These are phyloP conservation scores for Venturia aucupariae DNA, from an alignment of 2,329 filamentous ascomycete species.

Conservation along the genomic window DNA sequence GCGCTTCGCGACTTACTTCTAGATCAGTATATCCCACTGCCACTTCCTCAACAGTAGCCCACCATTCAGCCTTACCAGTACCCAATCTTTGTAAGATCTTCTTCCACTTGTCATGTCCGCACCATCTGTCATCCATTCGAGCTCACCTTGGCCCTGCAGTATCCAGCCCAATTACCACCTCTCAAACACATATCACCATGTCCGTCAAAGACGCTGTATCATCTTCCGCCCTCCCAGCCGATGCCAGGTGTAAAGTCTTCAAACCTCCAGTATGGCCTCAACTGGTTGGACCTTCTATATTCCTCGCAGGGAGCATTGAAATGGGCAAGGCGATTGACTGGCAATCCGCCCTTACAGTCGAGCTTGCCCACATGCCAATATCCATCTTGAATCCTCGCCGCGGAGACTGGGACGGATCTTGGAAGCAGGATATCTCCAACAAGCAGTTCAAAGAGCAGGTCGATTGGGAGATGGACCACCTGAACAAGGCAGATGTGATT, in stretches of 20 bases:
- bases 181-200: not conserved
- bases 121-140: not conserved
- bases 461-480: conserved; percentile 52
- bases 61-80: not conserved
- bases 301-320: conserved; percentile 48
- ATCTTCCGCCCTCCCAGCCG: conserved; percentile 8
- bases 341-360: conserved; percentile 34
- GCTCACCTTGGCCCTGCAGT: conserved; percentile 2
- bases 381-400: conserved; percentile 47
- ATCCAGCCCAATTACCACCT: not conserved
- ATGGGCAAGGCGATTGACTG: conserved; percentile 33
- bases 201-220: not conserved
- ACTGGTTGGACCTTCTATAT: conserved; percentile 29
- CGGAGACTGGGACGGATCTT: conserved; percentile 45
- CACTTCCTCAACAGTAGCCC: not conserved
- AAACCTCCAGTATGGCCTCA: conserved; percentile 12
- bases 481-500: conserved; percentile 44
- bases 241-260: conserved; percentile 8
- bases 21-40: not conserved
- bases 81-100: conserved; percentile 2
- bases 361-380: conserved; percentile 34
- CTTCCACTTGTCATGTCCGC: conserved; percentile 1
- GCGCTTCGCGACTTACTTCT: conserved; percentile 1
- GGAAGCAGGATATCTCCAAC: conserved; percentile 42
- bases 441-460: conserved; percentile 43